phyloP scores from a whole-genome alignment of 192 early-diverging fungal genomes.

The Coemansia sp. region DNA sequence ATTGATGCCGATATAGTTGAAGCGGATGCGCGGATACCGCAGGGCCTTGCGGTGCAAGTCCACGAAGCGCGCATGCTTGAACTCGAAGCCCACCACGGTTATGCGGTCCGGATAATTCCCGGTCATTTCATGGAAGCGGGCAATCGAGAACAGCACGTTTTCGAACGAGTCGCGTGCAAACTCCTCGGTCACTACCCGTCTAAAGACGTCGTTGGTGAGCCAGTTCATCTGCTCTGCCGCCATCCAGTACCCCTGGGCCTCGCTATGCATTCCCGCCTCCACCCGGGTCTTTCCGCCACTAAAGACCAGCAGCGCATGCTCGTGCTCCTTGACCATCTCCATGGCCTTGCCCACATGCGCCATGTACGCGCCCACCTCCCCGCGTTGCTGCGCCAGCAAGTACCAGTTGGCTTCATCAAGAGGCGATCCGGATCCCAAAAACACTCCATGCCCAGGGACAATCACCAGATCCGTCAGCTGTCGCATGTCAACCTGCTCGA shows the following conservation, averaged over 20 bases:
- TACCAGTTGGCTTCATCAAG: conserved; percentile 48
- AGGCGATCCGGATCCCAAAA: conserved; percentile 36
- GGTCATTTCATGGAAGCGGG: conserved; percentile 6
- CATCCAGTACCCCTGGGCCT: conserved; percentile 54
- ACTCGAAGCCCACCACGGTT: conserved; percentile 7
- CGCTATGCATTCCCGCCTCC: conserved; percentile 42
- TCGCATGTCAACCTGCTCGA: conserved; percentile 20
- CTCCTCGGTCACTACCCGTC: conserved; percentile 53
- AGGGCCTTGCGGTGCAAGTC: conserved; percentile 49
- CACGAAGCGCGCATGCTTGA: conserved; percentile 29
- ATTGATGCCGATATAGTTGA: conserved; percentile 52
- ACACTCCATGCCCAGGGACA: conserved; percentile 53
- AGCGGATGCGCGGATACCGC: conserved; percentile 45
- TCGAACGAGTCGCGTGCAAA: conserved; percentile 56
- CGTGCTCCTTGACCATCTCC: conserved; percentile 40
- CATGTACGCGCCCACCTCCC: conserved; percentile 49
- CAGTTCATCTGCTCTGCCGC: conserved; percentile 49
- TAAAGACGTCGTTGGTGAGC: conserved; percentile 38
- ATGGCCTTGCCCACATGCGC: conserved; percentile 47
- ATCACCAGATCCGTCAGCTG: conserved; percentile 50
- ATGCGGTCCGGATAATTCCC: conserved; percentile 7
- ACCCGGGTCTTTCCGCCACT: conserved; percentile 50
- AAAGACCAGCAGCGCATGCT: conserved; percentile 47
- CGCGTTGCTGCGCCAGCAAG: conserved; percentile 38
- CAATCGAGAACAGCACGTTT: conserved; percentile 55